phyloP scores from a whole-genome alignment of 2,329 filamentous ascomycete species.

The Colletotrichum plurivorum region DNA sequence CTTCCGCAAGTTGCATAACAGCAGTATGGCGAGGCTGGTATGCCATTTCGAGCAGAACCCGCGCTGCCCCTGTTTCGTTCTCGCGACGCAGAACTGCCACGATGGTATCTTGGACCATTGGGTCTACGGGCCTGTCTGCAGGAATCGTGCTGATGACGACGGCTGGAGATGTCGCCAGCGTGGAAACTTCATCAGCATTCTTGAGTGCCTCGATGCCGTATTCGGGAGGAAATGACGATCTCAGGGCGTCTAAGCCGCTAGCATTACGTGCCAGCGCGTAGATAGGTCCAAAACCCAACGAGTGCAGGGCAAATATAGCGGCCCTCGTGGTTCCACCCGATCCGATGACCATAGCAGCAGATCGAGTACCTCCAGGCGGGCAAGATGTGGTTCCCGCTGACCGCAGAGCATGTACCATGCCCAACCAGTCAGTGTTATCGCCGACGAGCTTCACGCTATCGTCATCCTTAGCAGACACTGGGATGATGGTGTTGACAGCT shows the following conservation, averaged over 20 bases:
- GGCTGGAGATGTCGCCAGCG: constrained; percentile 61
- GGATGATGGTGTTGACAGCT: constrained; percentile 94
- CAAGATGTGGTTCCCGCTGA: constrained; percentile 71
- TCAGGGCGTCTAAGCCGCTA: constrained; percentile 77
- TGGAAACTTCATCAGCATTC: constrained; percentile 6
- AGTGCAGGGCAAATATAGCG: constrained; percentile 88
- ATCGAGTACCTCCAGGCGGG: constrained; percentile 47
- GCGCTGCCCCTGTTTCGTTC: constrained; percentile 56
- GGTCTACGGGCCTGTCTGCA: constrained; percentile 86
- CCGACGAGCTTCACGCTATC: constrained; percentile 73
- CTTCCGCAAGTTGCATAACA: constrained; percentile 85
- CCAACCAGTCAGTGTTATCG: constrained; percentile 96
- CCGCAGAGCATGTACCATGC: constrained; percentile 86
- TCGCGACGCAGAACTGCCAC: constrained; percentile 63
- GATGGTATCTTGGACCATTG: constrained; percentile 76
- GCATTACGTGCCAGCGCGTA: constrained; percentile 87
- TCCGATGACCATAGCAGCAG: constrained; percentile 84
- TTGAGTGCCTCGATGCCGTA: constrained; percentile 79
- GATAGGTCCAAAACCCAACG: constrained; percentile 87
- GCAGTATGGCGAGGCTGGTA: constrained; percentile 90
- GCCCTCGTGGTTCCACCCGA: constrained; percentile 93
- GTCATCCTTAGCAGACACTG: constrained; percentile 52
- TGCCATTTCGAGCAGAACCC: constrained; percentile 92
- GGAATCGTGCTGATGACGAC: constrained; percentile 94
- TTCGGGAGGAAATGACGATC: constrained; percentile 78